Evolutionary conservation across 2,329 filamentous ascomycete genomes (phyloP).

Genomic region (Cryphonectria carpinicola): DNA sequence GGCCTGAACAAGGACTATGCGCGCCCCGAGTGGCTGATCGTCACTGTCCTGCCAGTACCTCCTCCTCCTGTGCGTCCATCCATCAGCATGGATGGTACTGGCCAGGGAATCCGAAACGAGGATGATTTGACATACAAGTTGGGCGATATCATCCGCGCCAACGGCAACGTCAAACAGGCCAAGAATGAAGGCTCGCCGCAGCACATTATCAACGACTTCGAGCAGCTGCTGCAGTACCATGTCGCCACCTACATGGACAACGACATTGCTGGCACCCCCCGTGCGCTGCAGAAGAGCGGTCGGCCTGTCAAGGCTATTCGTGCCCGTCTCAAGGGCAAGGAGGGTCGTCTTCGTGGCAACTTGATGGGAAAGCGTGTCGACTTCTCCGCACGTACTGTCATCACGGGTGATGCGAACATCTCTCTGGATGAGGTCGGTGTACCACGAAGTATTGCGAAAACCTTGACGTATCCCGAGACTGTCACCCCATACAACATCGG

Average conservation of each 20-base stretch:
- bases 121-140: constrained; percentile 99
- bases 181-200: constrained; percentile 89
- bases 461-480: constrained; percentile 93
- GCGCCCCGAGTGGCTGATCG: constrained; percentile 96
- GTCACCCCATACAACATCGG: constrained; percentile 98
- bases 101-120: constrained; percentile 90
- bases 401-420: constrained; percentile 96
- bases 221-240: constrained; percentile 92
- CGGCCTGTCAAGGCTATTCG: constrained; percentile 96
- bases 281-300: constrained; percentile 94
- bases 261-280: constrained; percentile 93
- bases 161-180: constrained; percentile 89
- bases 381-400: constrained; percentile 98
- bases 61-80: constrained; percentile 94
- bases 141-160: constrained; percentile 96
- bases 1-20: constrained; percentile 94
- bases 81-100: constrained; percentile 95
- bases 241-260: constrained; percentile 99
- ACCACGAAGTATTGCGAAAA: constrained; percentile 88
- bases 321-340: constrained; percentile 97
- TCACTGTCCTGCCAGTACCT: constrained; percentile 92
- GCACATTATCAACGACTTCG: constrained; percentile 90
- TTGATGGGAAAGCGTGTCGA: constrained; percentile 99
- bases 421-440: constrained; percentile 98
- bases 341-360: constrained; percentile 95